Conservation (phyloP, 768 basidiomycete genomes). For the Mycena polygramma region DNA sequence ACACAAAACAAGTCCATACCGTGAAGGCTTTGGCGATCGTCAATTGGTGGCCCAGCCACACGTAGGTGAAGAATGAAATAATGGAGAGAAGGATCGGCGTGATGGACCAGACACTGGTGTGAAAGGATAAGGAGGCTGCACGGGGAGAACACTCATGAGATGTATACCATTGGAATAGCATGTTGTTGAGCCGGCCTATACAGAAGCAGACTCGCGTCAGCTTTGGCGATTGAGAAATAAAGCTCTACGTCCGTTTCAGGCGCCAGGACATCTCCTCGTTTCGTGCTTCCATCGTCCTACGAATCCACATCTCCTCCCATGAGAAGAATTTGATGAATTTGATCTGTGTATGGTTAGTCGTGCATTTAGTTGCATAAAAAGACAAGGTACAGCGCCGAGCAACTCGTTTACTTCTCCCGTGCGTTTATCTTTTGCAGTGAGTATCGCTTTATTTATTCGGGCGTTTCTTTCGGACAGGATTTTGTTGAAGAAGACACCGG, state of each 20-base stretch:
- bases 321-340: conserved; percentile 57
- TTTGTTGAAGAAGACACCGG: conserved; percentile 80
- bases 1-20: conserved; percentile 50
- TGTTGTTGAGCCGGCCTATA: conserved; percentile 80
- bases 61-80: conserved; percentile 80
- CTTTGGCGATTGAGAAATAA: not conserved
- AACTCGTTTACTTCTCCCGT: conserved; percentile 86
- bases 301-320: conserved; percentile 33
- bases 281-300: conserved; percentile 25
- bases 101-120: conserved; percentile 65
- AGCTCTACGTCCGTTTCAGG: conserved; percentile 63
- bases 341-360: conserved; percentile 12
- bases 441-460: conserved; percentile 70
- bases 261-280: conserved; percentile 45
- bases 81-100: conserved; percentile 89
- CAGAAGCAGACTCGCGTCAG: conserved; percentile 4
- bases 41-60: conserved; percentile 78
- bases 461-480: conserved; percentile 71
- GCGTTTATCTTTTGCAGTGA: conserved; percentile 78
- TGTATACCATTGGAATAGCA: conserved; percentile 62
- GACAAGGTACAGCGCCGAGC: conserved; percentile 65
- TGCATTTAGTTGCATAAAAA: not conserved
- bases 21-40: conserved; percentile 89
- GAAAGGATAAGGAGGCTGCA: too few relatives aligned
- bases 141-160: not conserved